Base-by-base conservation (phyloP, 371 early-diverging fungal species). In the Syncephalastrum contaminatum region DNA sequence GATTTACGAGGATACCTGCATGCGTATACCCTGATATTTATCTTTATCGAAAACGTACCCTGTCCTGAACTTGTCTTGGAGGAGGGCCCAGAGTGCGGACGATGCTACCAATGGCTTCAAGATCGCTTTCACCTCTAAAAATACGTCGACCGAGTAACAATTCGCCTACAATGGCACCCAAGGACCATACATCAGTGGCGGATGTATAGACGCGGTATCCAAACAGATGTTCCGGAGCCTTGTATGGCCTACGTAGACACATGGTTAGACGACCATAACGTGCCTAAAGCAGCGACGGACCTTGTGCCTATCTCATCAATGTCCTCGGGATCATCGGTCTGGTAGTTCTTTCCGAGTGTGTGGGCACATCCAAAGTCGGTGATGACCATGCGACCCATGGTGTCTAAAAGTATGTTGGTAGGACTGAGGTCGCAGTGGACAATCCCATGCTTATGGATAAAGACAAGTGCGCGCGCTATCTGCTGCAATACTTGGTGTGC, bases 281-380 rank as follows among this genome's bases (percentile, higher is more conserved):
- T 30, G 36, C 12, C 2, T 12, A 30, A 3, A 10, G 12, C 36
- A 30, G 36, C 16, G 10, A 42, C 30, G 51, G 56, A 76, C 73
- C 73, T 62, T 55, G 75, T 78, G 13, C 79, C 75, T 41, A 78
- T 63, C 10, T 67, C 75, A 49, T 65, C 70, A 1, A 48, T 43
- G 14, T 50, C 36, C 55, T 16, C 41, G n/a, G 19, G 19, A 57
- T 16, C 14, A 3, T 52, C 22, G 24, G 42, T 5, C 8, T 52
- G 46, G 16, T 48, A 24, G n/a, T 40, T 40, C 27, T 47, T 39
- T 7, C 22, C 24, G 15, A 51, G 19, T 12, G 51, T 41, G 47
- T 73, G 73, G 1, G 92, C 88, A 46, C 87, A 87, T 2, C 95
- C 93, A 83, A 94, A 93, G 65, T 95, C 95, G 40, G 84, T 82